Evolutionary conservation across 352 stramenopile genomes (phyloP).

Genomic region (Phytophthora constricta): DNA sequence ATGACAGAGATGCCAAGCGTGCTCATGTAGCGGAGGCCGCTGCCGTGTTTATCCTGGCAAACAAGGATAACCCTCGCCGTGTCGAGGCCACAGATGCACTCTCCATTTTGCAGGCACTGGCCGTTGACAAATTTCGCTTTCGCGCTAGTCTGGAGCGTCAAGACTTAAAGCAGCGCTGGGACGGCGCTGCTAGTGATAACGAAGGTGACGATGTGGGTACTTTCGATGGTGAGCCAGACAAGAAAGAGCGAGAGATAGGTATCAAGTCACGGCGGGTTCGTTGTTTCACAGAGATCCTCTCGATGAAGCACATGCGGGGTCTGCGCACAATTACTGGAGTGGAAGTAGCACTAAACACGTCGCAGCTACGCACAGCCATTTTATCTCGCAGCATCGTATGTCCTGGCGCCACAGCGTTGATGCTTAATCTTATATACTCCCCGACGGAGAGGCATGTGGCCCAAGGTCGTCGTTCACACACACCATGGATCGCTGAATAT

Average conservation of each 20-base stretch:
- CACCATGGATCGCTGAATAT: slow-evolving; percentile 68
- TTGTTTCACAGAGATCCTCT: slow-evolving; percentile 65
- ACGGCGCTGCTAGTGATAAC: not conserved
- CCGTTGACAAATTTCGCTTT: slow-evolving; percentile 60
- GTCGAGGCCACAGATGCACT: slow-evolving; percentile 52
- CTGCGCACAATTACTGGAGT: slow-evolving; percentile 61
- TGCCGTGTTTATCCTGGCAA: slow-evolving; percentile 65
- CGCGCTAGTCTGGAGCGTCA: slow-evolving; percentile 32
- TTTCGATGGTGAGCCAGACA: not conserved
- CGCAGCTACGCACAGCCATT: slow-evolving; percentile 53
- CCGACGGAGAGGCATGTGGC: slow-evolving; percentile 43
- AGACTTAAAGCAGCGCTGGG: not conserved
- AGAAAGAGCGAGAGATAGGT: not conserved
- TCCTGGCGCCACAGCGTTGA: slow-evolving; percentile 52
- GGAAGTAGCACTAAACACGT: slow-evolving; percentile 58
- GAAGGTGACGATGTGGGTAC: not conserved
- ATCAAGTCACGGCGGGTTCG: slow-evolving; percentile 27
- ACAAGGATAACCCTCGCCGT: slow-evolving; percentile 40
- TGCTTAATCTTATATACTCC: slow-evolving; percentile 71
- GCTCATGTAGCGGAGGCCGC: slow-evolving; percentile 51
- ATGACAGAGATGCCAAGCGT: slow-evolving; percentile 58
- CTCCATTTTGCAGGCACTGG: slow-evolving; percentile 62
- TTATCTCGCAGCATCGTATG: slow-evolving; percentile 59
- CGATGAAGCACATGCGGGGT: slow-evolving; percentile 46
- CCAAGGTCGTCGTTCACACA: slow-evolving; percentile 41